A percentile compares a stretch with the other conserved stretches of the same genome.
phyloP scores from a whole-genome alignment of 768 basidiomycete genomes.

The Boletus sensibilis region DNA sequence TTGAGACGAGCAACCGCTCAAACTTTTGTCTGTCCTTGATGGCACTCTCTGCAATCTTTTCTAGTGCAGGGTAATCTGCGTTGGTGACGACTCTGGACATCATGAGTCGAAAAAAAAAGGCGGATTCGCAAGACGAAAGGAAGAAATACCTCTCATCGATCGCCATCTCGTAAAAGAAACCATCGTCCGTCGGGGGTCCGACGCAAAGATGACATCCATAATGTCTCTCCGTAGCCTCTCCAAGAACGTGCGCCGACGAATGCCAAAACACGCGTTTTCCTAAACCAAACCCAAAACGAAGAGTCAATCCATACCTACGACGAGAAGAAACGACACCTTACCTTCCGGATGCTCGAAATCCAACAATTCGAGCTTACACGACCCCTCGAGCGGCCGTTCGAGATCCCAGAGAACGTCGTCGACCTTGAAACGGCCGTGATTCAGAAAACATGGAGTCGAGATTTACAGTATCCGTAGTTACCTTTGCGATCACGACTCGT shows the following conservation, averaged over 20 bases:
- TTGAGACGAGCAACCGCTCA: constrained; percentile 88
- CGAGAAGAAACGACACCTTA: not conserved
- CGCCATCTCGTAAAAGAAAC: constrained; percentile 99
- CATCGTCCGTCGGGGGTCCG: constrained; percentile 95
- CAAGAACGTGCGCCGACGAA: constrained; percentile 96
- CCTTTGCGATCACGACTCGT: constrained; percentile 90
- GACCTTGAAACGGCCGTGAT: constrained; percentile 43
- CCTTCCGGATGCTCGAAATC: constrained; percentile 94
- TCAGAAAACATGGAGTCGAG: not conserved
- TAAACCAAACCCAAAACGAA: constrained; percentile 28
- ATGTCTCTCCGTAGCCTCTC: constrained; percentile 93
- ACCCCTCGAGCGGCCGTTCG: constrained; percentile 87
- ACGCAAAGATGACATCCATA: constrained; percentile 97
- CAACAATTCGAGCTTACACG: constrained; percentile 77
- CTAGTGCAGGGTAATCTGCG: constrained; percentile 83
- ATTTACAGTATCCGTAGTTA: constrained; percentile 34
- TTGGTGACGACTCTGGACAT: constrained; percentile 65
- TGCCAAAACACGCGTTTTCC: constrained; percentile 99
- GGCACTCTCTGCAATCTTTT: constrained; percentile 82
- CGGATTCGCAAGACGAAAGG: no score
- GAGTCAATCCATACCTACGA: no score
- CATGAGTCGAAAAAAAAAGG: not conserved
- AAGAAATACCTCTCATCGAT: constrained; percentile 66
- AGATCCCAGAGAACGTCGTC: constrained; percentile 91
- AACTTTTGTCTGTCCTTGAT: constrained; percentile 98